A percentile compares a stretch with the other conserved stretches of the same genome.
Conservation (phyloP, 1,284 basidiomycete genomes). For the Heterobasidion annosum region DNA sequence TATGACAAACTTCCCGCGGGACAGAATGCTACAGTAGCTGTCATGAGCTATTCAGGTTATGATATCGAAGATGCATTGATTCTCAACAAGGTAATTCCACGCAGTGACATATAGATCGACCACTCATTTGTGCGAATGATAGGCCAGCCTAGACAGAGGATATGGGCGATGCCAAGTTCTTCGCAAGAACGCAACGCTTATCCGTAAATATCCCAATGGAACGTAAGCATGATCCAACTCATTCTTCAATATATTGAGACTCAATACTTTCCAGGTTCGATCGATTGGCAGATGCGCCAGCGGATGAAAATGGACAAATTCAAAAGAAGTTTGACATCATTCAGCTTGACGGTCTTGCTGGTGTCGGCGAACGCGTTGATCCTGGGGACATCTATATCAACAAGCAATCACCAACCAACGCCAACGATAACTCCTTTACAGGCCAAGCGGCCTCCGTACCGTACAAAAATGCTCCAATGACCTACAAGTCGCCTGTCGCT, state of each 20-base stretch:
- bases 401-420: conserved; percentile 92
- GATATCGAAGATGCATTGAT: conserved; percentile 99
- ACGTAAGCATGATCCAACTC: conserved; percentile 51
- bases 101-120: no score
- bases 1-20: conserved; percentile 97
- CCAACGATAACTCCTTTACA: conserved; percentile 76
- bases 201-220: conserved; percentile 96
- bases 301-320: conserved; percentile 72
- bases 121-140: neutral
- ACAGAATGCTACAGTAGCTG: conserved; percentile 97
- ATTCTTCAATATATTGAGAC: conserved; percentile 3
- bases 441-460: conserved; percentile 72
- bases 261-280: conserved; percentile 54
- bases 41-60: conserved; percentile 99
- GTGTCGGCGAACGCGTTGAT: conserved; percentile 90
- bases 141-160: conserved; percentile 93
- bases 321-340: conserved; percentile 88
- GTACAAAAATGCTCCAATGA: conserved; percentile 86
- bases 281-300: conserved; percentile 87
- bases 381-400: conserved; percentile 95
- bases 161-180: conserved; percentile 98
- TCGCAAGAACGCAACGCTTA: conserved; percentile 90
- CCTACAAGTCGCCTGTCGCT: conserved; percentile 88
- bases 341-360: conserved; percentile 88
- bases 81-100: conserved; percentile 69